Evolutionary conservation across 2,329 filamentous ascomycete genomes (phyloP), one percentile per base, ranked within the genome.

Genomic region (Gnomoniopsis sp.): DNA sequence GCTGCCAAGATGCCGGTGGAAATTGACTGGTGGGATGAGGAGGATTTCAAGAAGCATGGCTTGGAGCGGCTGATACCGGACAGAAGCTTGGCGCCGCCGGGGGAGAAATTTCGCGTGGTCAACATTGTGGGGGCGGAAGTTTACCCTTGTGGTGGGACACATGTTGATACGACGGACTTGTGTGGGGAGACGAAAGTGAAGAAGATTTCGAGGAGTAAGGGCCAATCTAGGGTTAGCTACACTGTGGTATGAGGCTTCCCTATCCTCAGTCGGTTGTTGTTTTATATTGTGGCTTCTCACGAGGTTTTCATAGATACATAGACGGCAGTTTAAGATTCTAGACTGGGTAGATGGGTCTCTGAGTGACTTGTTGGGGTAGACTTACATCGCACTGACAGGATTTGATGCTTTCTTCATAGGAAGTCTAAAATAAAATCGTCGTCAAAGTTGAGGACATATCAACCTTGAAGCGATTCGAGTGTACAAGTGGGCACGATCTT

Each of bases 141-240:
- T 26, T 91, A 91, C 74, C 88, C 88, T 1, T 91, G 89, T 70
- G 89, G 88, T 8, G 88, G 88, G 0, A 91, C 88, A 26, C 89
- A 91, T 75, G 88, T 91, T 3, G 75, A 80, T 33, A 79, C 74
- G 19, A 88, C 86, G 21, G 77, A 80, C 58, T 64, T 79, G 60
- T 85, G 82, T 65, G 85, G 87, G 0, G 79, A 80, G 68, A 84
- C 85, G 6, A 81, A 74, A 3, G 85, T 91, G 3, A 87, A 79
- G 75, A 89, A 88, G 74, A 87, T 91, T 56, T 79, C 79, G 62
- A 78, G 87, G 70, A 78, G 76, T 55, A 89, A 88, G 70, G 87
- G 88, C 3, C 78, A 75, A 11, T 88, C 82, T 55, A 79, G 83
- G 64, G 82, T 90, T n/a, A 77, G 77, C 61, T 81, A 81, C 47